A percentile compares a stretch with the other conserved stretches of the same genome.
Conservation (phyloP, 257 asterid genomes). For the Jaltomata sinuosa region DNA sequence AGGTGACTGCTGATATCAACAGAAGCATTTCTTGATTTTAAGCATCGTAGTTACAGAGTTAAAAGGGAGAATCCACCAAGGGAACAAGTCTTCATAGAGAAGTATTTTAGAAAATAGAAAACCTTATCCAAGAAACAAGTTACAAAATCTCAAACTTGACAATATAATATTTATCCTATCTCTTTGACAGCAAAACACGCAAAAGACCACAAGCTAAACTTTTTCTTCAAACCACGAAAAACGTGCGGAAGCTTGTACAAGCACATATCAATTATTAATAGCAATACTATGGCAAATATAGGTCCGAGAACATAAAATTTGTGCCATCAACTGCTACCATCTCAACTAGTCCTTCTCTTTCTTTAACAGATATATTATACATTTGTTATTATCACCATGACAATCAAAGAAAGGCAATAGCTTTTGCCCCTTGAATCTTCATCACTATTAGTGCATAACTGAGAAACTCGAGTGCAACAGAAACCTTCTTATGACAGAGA, state of each 20-base stretch:
- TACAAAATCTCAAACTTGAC: not conserved
- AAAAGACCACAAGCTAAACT: not conserved
- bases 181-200: not conserved
- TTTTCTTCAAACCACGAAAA: not conserved
- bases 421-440: not conserved
- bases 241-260: not conserved
- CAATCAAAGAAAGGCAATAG: not conserved
- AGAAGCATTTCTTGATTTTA: not conserved
- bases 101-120: not conserved
- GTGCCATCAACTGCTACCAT: not conserved
- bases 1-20: not conserved
- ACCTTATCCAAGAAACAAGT: not conserved
- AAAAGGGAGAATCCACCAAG: not conserved
- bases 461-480: not conserved
- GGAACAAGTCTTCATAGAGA: not conserved
- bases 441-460: not conserved
- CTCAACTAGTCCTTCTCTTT: not conserved
- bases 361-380: not conserved
- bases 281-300: not conserved
- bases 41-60: not conserved
- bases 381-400: not conserved
- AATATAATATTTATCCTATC: not conserved
- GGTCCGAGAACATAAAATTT: not conserved
- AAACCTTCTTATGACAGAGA: not conserved
- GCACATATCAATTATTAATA: not conserved